These are phyloP conservation scores for Plantago coronopus DNA, from an alignment of 305 asterid species.

Conservation along the genomic window DNA sequence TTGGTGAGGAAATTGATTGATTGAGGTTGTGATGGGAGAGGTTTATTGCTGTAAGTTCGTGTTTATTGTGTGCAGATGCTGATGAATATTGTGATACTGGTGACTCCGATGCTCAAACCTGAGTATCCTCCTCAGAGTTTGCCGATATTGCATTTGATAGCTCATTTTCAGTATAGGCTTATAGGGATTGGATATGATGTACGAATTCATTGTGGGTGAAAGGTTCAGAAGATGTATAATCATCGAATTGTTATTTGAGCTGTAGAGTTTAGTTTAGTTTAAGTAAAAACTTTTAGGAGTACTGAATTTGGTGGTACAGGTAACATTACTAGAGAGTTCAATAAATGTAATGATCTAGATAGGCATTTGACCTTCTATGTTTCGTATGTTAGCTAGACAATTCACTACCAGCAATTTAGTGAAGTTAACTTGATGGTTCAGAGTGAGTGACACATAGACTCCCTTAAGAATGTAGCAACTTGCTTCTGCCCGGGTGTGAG, in stretches of 20 bases:
- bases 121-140: conserved; percentile 98
- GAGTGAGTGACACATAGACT: too few species aligned
- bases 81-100: conserved; percentile 85
- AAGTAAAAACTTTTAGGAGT: background rate
- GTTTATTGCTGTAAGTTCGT: conserved; percentile 18
- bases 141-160: background rate
- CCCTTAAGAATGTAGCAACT: too few species aligned
- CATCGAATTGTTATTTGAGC: background rate
- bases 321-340: background rate
- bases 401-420: background rate
- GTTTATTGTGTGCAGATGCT: conserved; percentile 52
- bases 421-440: too few species aligned
- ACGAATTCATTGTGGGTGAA: background rate
- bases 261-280: background rate
- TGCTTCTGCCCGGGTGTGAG: too few species aligned
- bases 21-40: background rate
- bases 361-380: background rate
- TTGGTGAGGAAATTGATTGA: background rate
- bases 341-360: background rate
- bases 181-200: background rate
- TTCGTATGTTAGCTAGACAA: background rate
- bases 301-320: background rate
- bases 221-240: background rate
- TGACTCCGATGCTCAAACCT: conserved; percentile 88
- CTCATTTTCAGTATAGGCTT: background rate